Evolutionary conservation across 83 land plant genomes (phyloP), one percentile per base, ranked within the genome.

Genomic region (Isoetes engelmannii): DNA sequence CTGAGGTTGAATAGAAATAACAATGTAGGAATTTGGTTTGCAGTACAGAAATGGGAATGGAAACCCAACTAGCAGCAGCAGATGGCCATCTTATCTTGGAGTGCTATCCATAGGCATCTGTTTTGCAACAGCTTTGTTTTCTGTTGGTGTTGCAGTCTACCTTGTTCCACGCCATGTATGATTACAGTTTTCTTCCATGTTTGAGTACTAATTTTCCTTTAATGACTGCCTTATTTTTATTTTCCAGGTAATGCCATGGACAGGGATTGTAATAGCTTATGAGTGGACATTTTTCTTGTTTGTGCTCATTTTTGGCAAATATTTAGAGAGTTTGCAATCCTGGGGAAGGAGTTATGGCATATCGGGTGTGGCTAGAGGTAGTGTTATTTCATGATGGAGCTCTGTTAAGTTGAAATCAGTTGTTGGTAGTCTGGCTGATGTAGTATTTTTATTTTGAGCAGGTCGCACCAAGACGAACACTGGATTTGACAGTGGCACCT

Each of bases 241-340:
- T 51, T 51, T 8, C 42, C 48, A 82, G 70, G 84, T 82, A 7
- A 71, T 79, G 75, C 99, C 99, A 65, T 91, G 88, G 93, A 95
- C 99, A 21, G 99, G 99, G 42, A 69, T 95, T 72, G 73, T 85
- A 7, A 75, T 95, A 67, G 47, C 80, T 66, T 95, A 90, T 69
- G 99, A 95, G 75, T 90, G 96, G 99, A 81, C 91, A 12, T 84
- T 88, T 67, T 68, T 83, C 46, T 44, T 77, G 6, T 95, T 95
- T 76, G 74, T 82, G 47, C 4, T 95, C 4, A 37, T 85, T 13
- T 86, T 83, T 71, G 86, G 91, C 46, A 82, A 83, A 57, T 95
- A 78, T 61, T 79, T 95, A 37, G 80, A 81, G 41, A 49, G 80
- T 8, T 60, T 87, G 67, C 82, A 81, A 63, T 70, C 62, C 47